phyloP scores from a whole-genome alignment of 371 early-diverging fungal species.

The Dinochytrium kinnereticum region DNA sequence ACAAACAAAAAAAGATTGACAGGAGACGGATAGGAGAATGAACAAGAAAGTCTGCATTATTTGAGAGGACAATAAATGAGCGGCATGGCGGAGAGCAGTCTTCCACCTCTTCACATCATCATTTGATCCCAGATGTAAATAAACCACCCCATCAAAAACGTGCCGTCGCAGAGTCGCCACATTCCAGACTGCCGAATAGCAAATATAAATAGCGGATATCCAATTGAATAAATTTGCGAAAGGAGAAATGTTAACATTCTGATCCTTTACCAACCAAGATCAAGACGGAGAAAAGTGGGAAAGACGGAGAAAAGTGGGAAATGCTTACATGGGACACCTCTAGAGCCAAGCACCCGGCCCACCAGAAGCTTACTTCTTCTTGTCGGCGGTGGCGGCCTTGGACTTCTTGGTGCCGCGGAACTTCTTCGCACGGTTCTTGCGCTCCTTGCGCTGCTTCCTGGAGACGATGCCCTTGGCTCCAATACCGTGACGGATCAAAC shows the following conservation, averaged over 20 bases:
- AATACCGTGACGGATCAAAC: conserved; percentile 82
- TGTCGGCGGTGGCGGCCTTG: conserved; percentile 61
- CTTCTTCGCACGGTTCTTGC: conserved; percentile 99
- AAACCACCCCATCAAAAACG: background rate
- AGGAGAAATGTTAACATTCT: background rate
- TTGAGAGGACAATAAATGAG: too few species aligned
- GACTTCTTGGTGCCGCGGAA: conserved; percentile 96
- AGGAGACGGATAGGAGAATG: too few species aligned
- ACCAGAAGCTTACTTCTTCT: background rate
- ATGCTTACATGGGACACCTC: background rate
- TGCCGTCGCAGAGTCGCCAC: background rate
- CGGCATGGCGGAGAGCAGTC: too few species aligned
- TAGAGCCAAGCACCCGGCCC: background rate
- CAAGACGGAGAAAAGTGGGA: too few species aligned
- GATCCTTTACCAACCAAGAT: too few species aligned
- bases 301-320: background rate
- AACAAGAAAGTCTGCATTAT: too few species aligned
- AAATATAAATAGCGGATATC: background rate
- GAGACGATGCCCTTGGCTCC: conserved; percentile 78
- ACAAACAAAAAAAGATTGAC: too few species aligned
- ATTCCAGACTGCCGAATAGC: background rate
- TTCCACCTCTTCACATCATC: background rate
- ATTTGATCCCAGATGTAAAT: background rate
- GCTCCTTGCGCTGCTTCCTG: conserved; percentile 98
- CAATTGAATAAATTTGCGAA: background rate